Conservation (phyloP, 2,329 filamentous ascomycete species). For the Ophiognomonia clavigignenti-juglandacearum region DNA sequence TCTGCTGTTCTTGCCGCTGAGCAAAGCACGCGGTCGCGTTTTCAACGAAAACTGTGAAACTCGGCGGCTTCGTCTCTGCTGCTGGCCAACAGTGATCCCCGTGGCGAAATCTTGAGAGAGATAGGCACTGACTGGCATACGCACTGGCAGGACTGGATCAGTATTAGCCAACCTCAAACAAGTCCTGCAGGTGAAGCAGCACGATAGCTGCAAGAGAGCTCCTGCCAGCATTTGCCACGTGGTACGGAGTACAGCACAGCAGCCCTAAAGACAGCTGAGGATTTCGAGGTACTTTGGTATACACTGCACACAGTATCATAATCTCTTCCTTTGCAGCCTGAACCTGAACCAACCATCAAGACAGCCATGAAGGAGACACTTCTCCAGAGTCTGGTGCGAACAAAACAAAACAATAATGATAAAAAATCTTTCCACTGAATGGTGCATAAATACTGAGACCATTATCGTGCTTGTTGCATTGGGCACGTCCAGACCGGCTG, state of each 20-base stretch:
- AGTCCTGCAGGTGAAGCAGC: neutral
- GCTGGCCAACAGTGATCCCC: too few relatives aligned
- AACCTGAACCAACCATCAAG: neutral
- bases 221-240: neutral
- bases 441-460: slow-evolving; percentile 24
- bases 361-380: neutral
- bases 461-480: slow-evolving; percentile 35
- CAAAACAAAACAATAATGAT: neutral
- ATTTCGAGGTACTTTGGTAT: neutral
- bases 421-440: neutral
- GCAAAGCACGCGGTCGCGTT: neutral
- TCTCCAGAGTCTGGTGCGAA: neutral
- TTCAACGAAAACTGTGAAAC: neutral
- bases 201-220: neutral
- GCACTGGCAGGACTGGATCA: too few relatives aligned
- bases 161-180: neutral
- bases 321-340: neutral
- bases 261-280: neutral
- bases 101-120: neutral
- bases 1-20: neutral
- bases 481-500: slow-evolving; percentile 17
- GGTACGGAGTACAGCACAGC: neutral
- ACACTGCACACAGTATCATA: neutral
- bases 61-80: neutral
- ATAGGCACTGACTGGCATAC: neutral